Evolutionary conservation across 441 rosid species (phyloP).

Genomic region (Erysimum cheiri): DNA sequence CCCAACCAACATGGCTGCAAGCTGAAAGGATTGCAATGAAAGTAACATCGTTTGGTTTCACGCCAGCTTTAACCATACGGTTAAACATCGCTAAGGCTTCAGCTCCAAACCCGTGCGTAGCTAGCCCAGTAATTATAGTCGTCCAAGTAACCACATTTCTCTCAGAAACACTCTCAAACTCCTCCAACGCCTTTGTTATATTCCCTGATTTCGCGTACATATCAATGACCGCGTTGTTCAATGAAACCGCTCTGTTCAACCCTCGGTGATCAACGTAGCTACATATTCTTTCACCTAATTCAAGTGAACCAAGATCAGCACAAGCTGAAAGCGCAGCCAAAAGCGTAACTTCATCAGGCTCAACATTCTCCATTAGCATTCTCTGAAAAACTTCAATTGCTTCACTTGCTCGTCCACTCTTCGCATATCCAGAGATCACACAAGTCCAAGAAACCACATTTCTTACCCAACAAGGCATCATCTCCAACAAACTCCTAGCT

Average conservation of each 20-base stretch:
- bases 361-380: conserved; percentile 60
- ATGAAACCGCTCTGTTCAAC: conserved; percentile 50
- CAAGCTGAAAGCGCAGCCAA: conserved; percentile 72
- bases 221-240: conserved; percentile 72
- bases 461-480: conserved; percentile 54
- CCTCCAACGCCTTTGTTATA: conserved; percentile 54
- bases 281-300: conserved; percentile 65
- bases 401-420: conserved; percentile 56
- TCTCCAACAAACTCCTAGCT: conserved; percentile 52
- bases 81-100: conserved; percentile 66
- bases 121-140: conserved; percentile 64
- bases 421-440: conserved; percentile 65
- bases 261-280: conserved; percentile 48
- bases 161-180: conserved; percentile 51
- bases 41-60: conserved; percentile 69
- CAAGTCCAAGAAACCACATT: conserved; percentile 69
- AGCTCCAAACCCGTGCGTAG: conserved; percentile 65
- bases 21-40: conserved; percentile 75
- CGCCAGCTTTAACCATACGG: conserved; percentile 57
- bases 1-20: conserved; percentile 74
- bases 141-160: conserved; percentile 76
- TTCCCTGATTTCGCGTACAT: conserved; percentile 77
- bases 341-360: conserved; percentile 71
- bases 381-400: conserved; percentile 61
- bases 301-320: conserved; percentile 64